These are phyloP conservation scores for Globisporangium nagaii DNA, from an alignment of 352 stramenopile species.

Conservation along the genomic window DNA sequence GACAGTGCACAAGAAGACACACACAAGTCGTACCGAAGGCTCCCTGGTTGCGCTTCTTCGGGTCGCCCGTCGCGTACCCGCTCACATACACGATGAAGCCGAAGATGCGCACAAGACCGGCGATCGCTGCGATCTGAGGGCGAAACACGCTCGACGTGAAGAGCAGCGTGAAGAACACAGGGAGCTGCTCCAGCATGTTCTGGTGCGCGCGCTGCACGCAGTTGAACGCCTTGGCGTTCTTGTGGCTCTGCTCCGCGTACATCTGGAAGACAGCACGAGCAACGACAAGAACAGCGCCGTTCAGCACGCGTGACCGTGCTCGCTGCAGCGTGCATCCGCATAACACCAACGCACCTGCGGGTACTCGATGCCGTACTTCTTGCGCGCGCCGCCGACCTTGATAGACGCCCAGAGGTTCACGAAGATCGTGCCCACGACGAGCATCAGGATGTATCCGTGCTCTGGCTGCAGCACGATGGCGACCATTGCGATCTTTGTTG, in stretches of 20 bases:
- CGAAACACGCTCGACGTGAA: conserved; percentile 61
- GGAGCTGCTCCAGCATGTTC: conserved; percentile 88
- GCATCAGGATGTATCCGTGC: conserved; percentile 13
- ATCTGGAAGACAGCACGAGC: conserved; percentile 29
- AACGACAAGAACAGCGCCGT: neutral
- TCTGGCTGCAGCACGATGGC: conserved; percentile 1
- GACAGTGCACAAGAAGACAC: neutral
- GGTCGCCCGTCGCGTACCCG: conserved; percentile 57
- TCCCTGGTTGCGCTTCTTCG: conserved; percentile 52
- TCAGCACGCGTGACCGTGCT: too few relatives aligned
- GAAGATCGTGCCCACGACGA: conserved; percentile 3
- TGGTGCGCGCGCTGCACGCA: conserved; percentile 90
- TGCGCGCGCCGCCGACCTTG: conserved; percentile 13
- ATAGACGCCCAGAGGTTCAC: conserved; percentile 12
- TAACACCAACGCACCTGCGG: conserved; percentile 3
- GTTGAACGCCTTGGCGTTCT: conserved; percentile 88
- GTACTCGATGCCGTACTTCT: conserved; percentile 8
- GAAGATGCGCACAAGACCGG: conserved; percentile 41
- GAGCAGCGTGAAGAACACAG: conserved; percentile 49
- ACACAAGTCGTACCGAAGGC: conserved; percentile 37
- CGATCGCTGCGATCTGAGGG: conserved; percentile 52
- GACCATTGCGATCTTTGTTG: too few relatives aligned
- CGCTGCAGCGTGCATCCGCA: too few relatives aligned
- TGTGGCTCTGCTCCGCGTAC: conserved; percentile 84
- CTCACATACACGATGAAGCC: conserved; percentile 64